Conservation (phyloP, 192 early-diverging fungal genomes). For the Entomortierella beljakovae region DNA sequence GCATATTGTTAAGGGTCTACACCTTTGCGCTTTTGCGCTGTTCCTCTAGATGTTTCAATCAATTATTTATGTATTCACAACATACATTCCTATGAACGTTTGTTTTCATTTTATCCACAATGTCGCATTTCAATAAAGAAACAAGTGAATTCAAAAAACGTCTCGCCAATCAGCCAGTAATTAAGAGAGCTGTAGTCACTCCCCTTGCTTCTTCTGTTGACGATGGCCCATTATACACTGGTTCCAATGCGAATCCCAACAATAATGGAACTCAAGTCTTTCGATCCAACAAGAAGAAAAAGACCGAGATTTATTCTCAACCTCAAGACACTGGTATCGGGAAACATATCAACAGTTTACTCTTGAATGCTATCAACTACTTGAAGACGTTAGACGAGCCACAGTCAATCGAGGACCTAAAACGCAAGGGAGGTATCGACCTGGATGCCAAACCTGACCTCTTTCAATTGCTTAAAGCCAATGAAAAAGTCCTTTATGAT, state of each 20-base stretch:
- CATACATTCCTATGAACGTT: not conserved
- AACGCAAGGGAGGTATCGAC: conserved; percentile 65
- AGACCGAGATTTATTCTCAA: conserved; percentile 63
- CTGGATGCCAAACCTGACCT: conserved; percentile 65
- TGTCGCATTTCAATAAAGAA: conserved; percentile 38
- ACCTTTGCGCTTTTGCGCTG: too few relatives aligned
- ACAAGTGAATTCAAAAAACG: conserved; percentile 61
- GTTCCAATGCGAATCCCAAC: conserved; percentile 52
- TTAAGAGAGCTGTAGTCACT: conserved; percentile 43
- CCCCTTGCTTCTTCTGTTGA: conserved; percentile 20
- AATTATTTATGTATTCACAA: too few relatives aligned
- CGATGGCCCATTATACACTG: conserved; percentile 19
- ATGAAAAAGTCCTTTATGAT: conserved; percentile 76
- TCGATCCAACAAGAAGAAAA: conserved; percentile 38
- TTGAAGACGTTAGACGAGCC: conserved; percentile 67
- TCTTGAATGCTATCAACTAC: conserved; percentile 67
- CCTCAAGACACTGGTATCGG: conserved; percentile 65
- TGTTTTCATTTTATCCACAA: not conserved
- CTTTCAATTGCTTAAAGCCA: conserved; percentile 67
- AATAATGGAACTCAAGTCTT: conserved; percentile 44
- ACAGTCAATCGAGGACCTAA: conserved; percentile 68
- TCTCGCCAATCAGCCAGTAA: conserved; percentile 61
- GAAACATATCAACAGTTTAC: conserved; percentile 63
- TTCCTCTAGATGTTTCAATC: too few relatives aligned
- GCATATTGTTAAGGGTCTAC: too few relatives aligned